These are phyloP conservation scores for Cystobasidium tubakii DNA, from an alignment of 768 basidiomycete species.

Conservation along the genomic window DNA sequence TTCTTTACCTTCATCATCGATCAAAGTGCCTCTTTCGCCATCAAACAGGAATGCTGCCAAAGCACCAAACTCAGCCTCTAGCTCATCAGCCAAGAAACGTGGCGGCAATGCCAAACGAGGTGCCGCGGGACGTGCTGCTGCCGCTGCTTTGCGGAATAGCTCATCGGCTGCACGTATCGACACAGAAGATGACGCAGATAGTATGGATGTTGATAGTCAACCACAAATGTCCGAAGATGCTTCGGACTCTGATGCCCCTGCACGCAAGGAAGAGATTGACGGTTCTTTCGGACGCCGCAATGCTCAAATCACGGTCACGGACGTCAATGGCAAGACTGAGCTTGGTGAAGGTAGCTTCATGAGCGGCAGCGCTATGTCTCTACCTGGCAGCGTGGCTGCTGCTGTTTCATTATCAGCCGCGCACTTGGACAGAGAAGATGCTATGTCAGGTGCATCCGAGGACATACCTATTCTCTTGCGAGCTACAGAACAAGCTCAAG, in stretches of 20 bases:
- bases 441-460: conserved; percentile 26
- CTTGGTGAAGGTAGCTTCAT: not conserved
- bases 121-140: not conserved
- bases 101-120: not conserved
- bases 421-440: conserved; percentile 6
- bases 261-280: not conserved
- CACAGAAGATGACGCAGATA: not conserved
- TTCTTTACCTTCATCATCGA: not conserved
- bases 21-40: not conserved
- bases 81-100: not conserved
- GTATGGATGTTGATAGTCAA: conserved; percentile 11
- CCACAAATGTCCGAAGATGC: not conserved
- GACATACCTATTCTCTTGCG: conserved; percentile 18
- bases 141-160: not conserved
- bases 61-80: not conserved
- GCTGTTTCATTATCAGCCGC: not conserved
- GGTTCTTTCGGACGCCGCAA: not conserved
- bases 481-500: conserved; percentile 19
- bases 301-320: conserved; percentile 17
- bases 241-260: not conserved
- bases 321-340: conserved; percentile 1
- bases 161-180: not conserved
- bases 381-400: not conserved
- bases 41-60: not conserved
- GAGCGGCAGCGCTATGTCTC: not conserved